Evolutionary conservation across 208 protist species (phyloP).

Genomic region (Acanthamoeba healyi): DNA sequence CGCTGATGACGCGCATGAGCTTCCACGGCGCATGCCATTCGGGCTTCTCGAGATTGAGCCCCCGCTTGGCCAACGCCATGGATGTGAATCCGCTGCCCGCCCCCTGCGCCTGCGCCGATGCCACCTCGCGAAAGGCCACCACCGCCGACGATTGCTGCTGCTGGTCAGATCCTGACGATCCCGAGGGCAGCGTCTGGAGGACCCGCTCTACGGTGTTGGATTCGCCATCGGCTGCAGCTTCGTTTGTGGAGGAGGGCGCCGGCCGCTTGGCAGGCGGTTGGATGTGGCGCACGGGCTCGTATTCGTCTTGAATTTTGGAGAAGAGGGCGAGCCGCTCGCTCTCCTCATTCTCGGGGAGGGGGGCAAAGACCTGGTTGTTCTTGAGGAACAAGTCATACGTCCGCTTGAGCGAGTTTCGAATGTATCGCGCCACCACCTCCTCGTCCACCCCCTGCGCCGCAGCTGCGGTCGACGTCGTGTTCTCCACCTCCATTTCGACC

Average conservation of each 20-base stretch:
- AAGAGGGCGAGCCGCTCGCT: constrained; percentile 37
- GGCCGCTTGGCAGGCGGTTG: constrained; percentile 39
- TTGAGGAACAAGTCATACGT: constrained; percentile 64
- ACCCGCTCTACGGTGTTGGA: not conserved
- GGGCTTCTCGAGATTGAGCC: constrained; percentile 68
- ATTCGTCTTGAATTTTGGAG: constrained; percentile 41
- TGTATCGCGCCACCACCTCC: constrained; percentile 44
- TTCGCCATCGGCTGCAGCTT: not conserved
- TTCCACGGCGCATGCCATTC: constrained; percentile 76
- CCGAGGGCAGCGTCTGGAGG: not conserved
- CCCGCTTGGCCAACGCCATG: constrained; percentile 48
- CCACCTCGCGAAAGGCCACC: not conserved
- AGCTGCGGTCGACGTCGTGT: not conserved
- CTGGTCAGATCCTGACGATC: not conserved
- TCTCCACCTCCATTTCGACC: constrained; percentile 61
- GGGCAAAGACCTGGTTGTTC: not conserved
- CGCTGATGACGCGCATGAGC: constrained; percentile 79
- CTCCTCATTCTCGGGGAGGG: constrained; percentile 27
- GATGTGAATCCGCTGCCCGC: constrained; percentile 50
- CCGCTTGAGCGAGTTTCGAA: not conserved
- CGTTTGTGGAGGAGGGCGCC: not conserved
- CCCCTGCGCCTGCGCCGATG: not conserved
- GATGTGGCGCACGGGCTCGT: constrained; percentile 21
- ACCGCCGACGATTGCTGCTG: not conserved
- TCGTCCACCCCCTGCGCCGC: not conserved